These are phyloP conservation scores for Bryoglossum gracile DNA, from an alignment of 495 filamentous ascomycete species.

Conservation along the genomic window DNA sequence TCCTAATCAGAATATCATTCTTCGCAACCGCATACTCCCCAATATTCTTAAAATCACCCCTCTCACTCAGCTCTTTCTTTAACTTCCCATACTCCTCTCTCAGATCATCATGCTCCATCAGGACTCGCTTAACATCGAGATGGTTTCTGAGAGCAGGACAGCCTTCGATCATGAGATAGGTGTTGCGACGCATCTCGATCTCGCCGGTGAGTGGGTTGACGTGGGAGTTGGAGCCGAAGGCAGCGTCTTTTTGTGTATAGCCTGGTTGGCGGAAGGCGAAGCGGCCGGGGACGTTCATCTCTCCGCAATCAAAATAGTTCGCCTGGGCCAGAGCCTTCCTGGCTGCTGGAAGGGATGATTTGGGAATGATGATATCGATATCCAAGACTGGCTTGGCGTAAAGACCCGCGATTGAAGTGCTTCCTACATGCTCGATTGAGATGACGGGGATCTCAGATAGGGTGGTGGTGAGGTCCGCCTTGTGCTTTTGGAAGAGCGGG, in stretches of 20 bases:
- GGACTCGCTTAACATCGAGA: constrained; percentile 20
- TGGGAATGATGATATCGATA: constrained; percentile 37
- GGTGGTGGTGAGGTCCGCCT: neutral
- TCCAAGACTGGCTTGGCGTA: constrained; percentile 44
- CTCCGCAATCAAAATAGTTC: constrained; percentile 16
- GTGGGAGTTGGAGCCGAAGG: neutral
- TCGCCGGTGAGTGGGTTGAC: too few species aligned
- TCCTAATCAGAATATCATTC: constrained; percentile 19
- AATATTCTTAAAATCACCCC: constrained; percentile 6
- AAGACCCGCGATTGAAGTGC: constrained; percentile 43
- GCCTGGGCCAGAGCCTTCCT: constrained; percentile 2
- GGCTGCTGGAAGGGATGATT: neutral
- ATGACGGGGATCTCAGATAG: constrained; percentile 4
- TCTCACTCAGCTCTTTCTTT: constrained; percentile 7
- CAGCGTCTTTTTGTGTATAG: neutral
- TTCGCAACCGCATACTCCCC: constrained; percentile 17
- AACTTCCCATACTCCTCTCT: constrained; percentile 21
- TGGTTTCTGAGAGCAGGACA: constrained; percentile 15
- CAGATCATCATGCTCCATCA: constrained; percentile 20
- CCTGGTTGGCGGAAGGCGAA: constrained; percentile 20
- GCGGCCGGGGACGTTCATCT: constrained; percentile 12
- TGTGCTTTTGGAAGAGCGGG: constrained; percentile 2
- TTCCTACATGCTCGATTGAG: constrained; percentile 35
- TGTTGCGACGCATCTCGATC: constrained; percentile 21
- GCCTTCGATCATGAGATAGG: constrained; percentile 19